A percentile compares a stretch with the other conserved stretches of the same genome.
These are phyloP conservation scores for Talaromyces piceae DNA, from an alignment of 2,329 filamentous ascomycete genomes.

Conservation along the genomic window DNA sequence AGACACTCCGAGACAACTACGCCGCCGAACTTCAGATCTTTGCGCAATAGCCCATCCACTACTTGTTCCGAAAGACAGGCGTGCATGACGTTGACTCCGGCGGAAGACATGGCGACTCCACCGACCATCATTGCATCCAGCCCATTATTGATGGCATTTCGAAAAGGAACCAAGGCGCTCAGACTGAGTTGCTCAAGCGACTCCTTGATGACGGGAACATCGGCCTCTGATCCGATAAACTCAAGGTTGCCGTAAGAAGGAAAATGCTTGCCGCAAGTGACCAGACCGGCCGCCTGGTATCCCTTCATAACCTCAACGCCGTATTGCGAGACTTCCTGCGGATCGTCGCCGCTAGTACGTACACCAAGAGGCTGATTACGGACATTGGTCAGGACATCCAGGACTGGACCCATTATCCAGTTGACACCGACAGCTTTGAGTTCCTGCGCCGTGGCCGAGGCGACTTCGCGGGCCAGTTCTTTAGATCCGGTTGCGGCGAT, in stretches of 20 bases:
- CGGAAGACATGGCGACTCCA: slow-evolving; percentile 84
- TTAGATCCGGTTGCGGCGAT: slow-evolving; percentile 84
- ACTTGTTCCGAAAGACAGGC: slow-evolving; percentile 90
- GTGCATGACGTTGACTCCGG: slow-evolving; percentile 90
- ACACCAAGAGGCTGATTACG: slow-evolving; percentile 86
- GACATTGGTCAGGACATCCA: slow-evolving; percentile 91
- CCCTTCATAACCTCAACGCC: slow-evolving; percentile 86
- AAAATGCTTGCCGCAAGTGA: slow-evolving; percentile 91
- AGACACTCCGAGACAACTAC: slow-evolving; percentile 93
- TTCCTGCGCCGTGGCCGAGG: slow-evolving; percentile 88
- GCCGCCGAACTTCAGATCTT: slow-evolving; percentile 80
- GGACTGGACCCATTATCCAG: slow-evolving; percentile 84
- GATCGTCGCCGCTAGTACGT: slow-evolving; percentile 82
- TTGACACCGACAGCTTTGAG: slow-evolving; percentile 91
- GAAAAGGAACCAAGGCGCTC: slow-evolving; percentile 85
- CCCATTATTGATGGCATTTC: slow-evolving; percentile 78
- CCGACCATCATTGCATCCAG: slow-evolving; percentile 94
- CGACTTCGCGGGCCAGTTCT: slow-evolving; percentile 79
- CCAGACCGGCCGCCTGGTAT: slow-evolving; percentile 82
- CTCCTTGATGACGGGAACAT: slow-evolving; percentile 93
- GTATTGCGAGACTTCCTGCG: slow-evolving; percentile 89
- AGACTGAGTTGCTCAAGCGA: slow-evolving; percentile 85
- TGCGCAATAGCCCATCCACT: slow-evolving; percentile 80
- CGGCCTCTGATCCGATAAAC: slow-evolving; percentile 81
- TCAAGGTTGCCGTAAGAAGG: slow-evolving; percentile 93